These are phyloP conservation scores for Neostapfia colusana DNA, from an alignment of 176 grass and related monocot species.

Conservation along the genomic window DNA sequence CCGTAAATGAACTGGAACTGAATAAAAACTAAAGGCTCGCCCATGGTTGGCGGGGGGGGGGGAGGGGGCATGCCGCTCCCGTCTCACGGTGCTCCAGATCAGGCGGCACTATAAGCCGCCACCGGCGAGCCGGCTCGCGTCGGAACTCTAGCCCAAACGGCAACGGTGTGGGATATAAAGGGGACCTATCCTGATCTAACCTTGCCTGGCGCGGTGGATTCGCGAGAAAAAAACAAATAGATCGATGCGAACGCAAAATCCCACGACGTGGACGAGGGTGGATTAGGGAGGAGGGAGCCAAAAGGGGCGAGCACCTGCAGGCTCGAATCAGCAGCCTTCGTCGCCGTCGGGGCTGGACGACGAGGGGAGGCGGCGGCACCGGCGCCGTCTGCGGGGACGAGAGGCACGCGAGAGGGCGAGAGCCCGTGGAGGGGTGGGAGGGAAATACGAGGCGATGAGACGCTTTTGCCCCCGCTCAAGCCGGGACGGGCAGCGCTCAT, in stretches of 20 bases:
- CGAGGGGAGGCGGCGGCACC: not conserved
- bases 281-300: no score
- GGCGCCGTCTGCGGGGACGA: not conserved
- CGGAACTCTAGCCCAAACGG: not conserved
- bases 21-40: not conserved
- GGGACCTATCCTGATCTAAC: not conserved
- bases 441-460: not conserved
- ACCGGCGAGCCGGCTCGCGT: not conserved
- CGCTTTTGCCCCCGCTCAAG: not conserved
- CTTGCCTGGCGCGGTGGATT: not conserved
- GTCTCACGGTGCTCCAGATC: not conserved
- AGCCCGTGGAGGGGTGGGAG: not conserved
- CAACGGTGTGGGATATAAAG: not conserved
- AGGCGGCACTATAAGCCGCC: not conserved
- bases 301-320: not conserved
- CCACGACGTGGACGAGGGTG: not conserved
- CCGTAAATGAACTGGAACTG: not conserved
- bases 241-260: not conserved
- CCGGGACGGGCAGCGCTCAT: not conserved
- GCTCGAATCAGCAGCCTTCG: not conserved
- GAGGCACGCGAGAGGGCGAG: not conserved
- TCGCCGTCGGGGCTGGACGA: not conserved
- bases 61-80: not conserved
- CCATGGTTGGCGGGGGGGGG: not conserved
- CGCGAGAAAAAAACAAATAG: not conserved